Conservation (phyloP, 805 yeast species). For the Ogataea ganodermae region DNA sequence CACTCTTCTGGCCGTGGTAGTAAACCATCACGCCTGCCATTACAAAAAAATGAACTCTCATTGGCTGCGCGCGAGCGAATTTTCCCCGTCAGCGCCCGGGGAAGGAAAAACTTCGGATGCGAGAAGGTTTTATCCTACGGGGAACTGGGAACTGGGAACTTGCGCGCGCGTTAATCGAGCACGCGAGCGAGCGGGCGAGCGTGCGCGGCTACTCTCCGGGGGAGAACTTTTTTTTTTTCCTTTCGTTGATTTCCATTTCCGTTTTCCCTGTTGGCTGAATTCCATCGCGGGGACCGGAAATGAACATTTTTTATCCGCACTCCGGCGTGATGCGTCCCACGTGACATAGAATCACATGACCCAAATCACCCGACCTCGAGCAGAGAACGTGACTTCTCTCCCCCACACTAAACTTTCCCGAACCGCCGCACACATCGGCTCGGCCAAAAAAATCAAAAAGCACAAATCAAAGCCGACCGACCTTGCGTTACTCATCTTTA, state of each 20-base stretch:
- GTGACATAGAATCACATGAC: neutral
- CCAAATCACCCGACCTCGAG: no score
- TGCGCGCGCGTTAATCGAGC: neutral
- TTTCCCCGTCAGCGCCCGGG: conserved; percentile 4
- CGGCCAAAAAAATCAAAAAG: no score
- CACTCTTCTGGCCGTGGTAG: no score
- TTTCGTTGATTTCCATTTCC: neutral
- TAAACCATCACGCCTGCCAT: conserved; percentile 4
- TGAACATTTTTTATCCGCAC: conserved; percentile 1
- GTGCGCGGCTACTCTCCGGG: neutral
- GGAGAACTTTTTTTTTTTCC: neutral
- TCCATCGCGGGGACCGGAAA: conserved; percentile 6
- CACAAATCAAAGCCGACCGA: neutral
- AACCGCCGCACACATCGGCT: neutral
- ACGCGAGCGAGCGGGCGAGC: neutral
- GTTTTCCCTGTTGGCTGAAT: conserved; percentile 2
- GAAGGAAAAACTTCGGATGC: conserved; percentile 11
- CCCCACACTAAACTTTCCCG: neutral
- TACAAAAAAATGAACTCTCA: conserved; percentile 11
- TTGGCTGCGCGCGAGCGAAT: conserved; percentile 9
- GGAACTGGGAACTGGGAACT: neutral
- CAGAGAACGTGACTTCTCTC: no score
- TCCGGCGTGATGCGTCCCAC: neutral
- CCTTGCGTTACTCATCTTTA: neutral
- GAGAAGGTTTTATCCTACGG: conserved; percentile 10